A percentile compares a stretch with the other conserved stretches of the same genome.
These are phyloP conservation scores for Phylloporus sp. DNA, from an alignment of 1,284 basidiomycete genomes.

Conservation along the genomic window DNA sequence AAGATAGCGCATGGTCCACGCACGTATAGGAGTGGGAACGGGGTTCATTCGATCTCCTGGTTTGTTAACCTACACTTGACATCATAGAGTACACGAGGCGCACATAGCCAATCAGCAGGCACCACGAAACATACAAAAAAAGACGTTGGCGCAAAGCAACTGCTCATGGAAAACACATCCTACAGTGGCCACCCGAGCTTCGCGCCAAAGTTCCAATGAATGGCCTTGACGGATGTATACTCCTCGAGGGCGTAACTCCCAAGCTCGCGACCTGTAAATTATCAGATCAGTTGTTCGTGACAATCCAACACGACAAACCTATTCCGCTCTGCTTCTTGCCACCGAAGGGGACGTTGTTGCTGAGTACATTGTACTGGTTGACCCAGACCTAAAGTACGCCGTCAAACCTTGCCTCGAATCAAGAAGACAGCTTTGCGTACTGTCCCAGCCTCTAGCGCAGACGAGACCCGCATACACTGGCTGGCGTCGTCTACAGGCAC, in stretches of 20 bases:
- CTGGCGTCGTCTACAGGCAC: slow-evolving; percentile 68
- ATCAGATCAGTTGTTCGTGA: slow-evolving; percentile 26
- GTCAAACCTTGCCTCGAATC: slow-evolving; percentile 11
- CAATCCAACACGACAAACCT: slow-evolving; percentile 41
- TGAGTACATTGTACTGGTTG: slow-evolving; percentile 84
- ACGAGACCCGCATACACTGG: slow-evolving; percentile 86
- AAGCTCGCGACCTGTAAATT: slow-evolving; percentile 74
- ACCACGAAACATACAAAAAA: slow-evolving; percentile 3
- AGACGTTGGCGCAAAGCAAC: not conserved
- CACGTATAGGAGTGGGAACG: slow-evolving; percentile 14
- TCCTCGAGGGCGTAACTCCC: slow-evolving; percentile 87
- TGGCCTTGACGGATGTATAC: slow-evolving; percentile 85
- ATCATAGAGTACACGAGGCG: not conserved
- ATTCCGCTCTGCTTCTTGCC: slow-evolving; percentile 88
- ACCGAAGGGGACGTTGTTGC: slow-evolving; percentile 90
- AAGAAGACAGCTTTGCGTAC: slow-evolving; percentile 45
- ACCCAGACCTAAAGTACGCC: slow-evolving; percentile 71
- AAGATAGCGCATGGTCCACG: slow-evolving; percentile 10
- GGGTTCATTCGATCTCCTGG: slow-evolving; percentile 18
- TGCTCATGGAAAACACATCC: slow-evolving; percentile 13
- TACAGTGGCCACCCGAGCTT: slow-evolving; percentile 78
- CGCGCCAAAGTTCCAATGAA: slow-evolving; percentile 89
- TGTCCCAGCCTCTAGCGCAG: slow-evolving; percentile 83
- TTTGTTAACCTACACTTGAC: slow-evolving; percentile 25
- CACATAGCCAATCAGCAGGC: slow-evolving; percentile 2